Base-by-base conservation (phyloP, 2,329 filamentous ascomycete species). In the Talaromyces sp. region DNA sequence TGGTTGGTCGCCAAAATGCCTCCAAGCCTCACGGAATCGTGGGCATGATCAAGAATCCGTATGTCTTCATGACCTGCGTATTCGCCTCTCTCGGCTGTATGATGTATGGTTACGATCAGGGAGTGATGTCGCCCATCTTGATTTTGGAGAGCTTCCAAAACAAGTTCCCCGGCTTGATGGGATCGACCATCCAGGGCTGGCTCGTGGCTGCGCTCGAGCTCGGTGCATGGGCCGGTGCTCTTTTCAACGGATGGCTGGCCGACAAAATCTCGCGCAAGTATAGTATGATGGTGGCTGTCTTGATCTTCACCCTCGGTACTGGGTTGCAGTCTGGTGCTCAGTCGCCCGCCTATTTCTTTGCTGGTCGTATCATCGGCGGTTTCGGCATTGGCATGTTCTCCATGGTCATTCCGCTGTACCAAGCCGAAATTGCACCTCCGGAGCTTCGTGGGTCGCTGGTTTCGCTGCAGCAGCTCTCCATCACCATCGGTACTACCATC, bases 1-100 rank as follows among this genome's bases (percentile, higher is more conserved):
- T 75, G 27, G 75, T 77, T 60, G 75, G 71, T 57, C 73, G 74
- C 54, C 56, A 67, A 64, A 75, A 74, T 63, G 74, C 74, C 54
- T 68, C 69, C 41, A 77, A 76, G 57, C 66, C 71, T 35, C 72
- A 77, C 62, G 75, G 75, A 57, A 58, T 77, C 43, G 58, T 67
- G 53, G 75, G 75, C 60, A 76, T 77, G 70, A 62, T 77, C 11
- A 71, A 73, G 63, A 77, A 77, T 63, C 74, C 75, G 1, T 77
- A 75, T 63, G 75, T 77, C 53, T 74, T 72, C 66, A 64, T 70
- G 68, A 76, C 74, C 50, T 73, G 68, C 59, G 58, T 68, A 35
- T 77, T 75, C 21, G 72, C 70, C 54, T 73, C 73, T 1, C 63
- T 71, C n/a, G 69, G 69, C 31, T 70, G 69, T 64, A 70, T 70